Evolutionary conservation across 2,329 filamentous ascomycete genomes (phyloP), one percentile per base, ranked within the genome.

Genomic region (Botrytis byssoidea): DNA sequence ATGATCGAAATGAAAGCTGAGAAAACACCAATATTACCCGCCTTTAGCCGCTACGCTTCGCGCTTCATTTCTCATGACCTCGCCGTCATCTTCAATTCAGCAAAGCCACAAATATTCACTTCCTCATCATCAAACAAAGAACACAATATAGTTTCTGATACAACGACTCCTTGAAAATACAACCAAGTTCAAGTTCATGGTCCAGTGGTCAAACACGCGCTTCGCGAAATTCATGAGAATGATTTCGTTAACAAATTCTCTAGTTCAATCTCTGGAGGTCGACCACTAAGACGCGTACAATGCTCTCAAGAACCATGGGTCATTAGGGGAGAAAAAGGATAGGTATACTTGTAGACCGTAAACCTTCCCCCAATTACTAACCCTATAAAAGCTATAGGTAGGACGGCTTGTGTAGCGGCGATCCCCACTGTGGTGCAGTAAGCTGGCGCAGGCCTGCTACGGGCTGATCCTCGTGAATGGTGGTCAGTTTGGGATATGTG

Each of bases 131-230:
- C 63, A 25, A 48, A 48, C 42, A 66, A 35, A 35, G 6, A 35
- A 29, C 10, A 32, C 37, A 32, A 66, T 66, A 66, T 48, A 35
- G 22, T 66, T 35, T 25, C 22, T 16, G 16, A 25, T 16, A 48
- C 29, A 25, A 60, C 25, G 12, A 1, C 6, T 66, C 7, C 29
- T 44, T 37, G 8, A 25, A 61, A 64, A 64, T 46, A 37, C 25
- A 32, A 51, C 35, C 42, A 71, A 71, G 63, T 48, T 66, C 44
- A 71, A 71, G 59, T 64, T 71, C 57, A 71, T 71, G 42, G 69
- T 71, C 42, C 18, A 71, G 44, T 48, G 40, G 69, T 71, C 69
- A 44, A 40, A 22, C 16, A 44, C 42, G 14, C 32, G 44, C 57
- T 51, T 71, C 16, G 59, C 69, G 57, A 16, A 29, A 25, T 48